A percentile compares a stretch with the other conserved stretches of the same genome.
Evolutionary conservation across 192 early-diverging fungal genomes (phyloP).

Genomic region (Gorgonomyces haynaldii): DNA sequence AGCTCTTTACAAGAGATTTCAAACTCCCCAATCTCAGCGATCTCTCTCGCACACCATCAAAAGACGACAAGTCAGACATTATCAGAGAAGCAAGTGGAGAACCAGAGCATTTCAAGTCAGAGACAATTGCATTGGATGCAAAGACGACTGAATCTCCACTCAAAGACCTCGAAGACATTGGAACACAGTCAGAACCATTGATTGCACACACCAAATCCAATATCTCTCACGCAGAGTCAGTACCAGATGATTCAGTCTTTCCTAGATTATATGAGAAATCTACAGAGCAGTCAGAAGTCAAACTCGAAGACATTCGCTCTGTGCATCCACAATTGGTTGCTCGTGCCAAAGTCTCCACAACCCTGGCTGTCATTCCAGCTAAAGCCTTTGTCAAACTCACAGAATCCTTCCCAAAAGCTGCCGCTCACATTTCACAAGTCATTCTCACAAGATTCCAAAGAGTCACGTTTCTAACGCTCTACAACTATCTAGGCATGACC

Average conservation of each 20-base stretch:
- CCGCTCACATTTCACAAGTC: slow-evolving; percentile 89
- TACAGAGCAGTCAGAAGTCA: background rate
- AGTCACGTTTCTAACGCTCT: slow-evolving; percentile 82
- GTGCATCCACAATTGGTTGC: slow-evolving; percentile 68
- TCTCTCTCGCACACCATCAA: too few species aligned
- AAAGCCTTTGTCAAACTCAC: slow-evolving; percentile 82
- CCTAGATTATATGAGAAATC: slow-evolving; percentile 2
- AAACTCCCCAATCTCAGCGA: slow-evolving; percentile 7
- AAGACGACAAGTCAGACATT: too few species aligned
- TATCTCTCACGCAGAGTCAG: too few species aligned
- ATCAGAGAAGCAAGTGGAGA: too few species aligned
- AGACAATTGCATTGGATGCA: too few species aligned
- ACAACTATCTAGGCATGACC: slow-evolving; percentile 76
- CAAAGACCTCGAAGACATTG: too few species aligned
- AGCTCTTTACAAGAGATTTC: slow-evolving; percentile 69
- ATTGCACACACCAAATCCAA: too few species aligned
- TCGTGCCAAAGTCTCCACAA: slow-evolving; percentile 75
- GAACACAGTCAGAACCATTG: too few species aligned
- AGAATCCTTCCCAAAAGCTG: slow-evolving; percentile 82
- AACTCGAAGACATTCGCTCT: slow-evolving; percentile 3
- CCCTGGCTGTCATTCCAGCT: slow-evolving; percentile 86
- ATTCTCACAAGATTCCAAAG: slow-evolving; percentile 92
- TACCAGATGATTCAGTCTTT: slow-evolving; percentile 15
- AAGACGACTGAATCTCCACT: too few species aligned
- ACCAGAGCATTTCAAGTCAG: too few species aligned